Conservation (phyloP, 495 filamentous ascomycete species). For the Tuber umbilicatum region DNA sequence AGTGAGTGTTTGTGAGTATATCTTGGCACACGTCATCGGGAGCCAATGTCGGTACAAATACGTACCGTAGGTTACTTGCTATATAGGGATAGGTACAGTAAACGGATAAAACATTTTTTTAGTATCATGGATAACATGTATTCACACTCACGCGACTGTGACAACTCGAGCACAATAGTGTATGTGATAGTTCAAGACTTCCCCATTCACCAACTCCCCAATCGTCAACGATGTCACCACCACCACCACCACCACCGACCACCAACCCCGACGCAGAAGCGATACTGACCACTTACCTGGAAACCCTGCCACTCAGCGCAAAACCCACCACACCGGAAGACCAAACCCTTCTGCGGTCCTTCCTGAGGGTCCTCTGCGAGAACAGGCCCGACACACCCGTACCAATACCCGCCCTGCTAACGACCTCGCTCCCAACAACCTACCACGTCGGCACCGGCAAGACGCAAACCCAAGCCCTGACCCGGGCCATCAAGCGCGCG, state of each 20-base stretch:
- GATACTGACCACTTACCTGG: neutral
- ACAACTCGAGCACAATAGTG: too few relatives aligned
- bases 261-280: neutral
- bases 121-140: too few relatives aligned
- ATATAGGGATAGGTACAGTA: too few relatives aligned
- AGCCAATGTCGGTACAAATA: too few relatives aligned
- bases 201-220: too few relatives aligned
- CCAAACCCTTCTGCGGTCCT: neutral
- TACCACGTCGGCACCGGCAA: slow-evolving; percentile 54
- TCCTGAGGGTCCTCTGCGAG: neutral
- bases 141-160: too few relatives aligned
- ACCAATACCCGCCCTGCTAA: slow-evolving; percentile 43
- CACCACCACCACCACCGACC: neutral
- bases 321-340: neutral
- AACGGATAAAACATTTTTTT: too few relatives aligned
- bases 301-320: neutral
- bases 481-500: slow-evolving; percentile 54
- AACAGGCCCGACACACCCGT: slow-evolving; percentile 20
- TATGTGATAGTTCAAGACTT: too few relatives aligned
- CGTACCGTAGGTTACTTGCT: too few relatives aligned
- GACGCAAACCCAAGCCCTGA: slow-evolving; percentile 49
- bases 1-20: too few relatives aligned
- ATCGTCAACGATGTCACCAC: neutral
- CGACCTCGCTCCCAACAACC: slow-evolving; percentile 45
- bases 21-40: too few relatives aligned